Base-by-base conservation (phyloP, 164 flowering plant genomes). In the Akebia trifoliata region DNA sequence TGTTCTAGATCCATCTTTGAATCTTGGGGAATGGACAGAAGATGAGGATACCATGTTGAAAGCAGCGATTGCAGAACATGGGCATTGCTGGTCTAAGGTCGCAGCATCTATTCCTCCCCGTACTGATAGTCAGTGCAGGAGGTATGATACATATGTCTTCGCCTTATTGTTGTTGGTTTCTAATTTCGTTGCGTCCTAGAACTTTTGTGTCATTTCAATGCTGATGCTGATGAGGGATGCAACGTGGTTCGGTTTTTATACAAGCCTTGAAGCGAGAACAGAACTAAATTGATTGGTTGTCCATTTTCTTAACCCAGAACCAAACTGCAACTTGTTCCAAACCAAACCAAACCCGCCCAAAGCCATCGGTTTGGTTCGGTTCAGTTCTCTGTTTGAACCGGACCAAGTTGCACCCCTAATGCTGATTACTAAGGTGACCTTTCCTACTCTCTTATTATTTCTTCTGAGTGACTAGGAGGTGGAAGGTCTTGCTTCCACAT, bases 21-120 rank as follows among this genome's bases (percentile, higher is more conserved):
- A 78, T 20, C 38, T 62, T 61, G 76, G 55, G 49, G 49, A 58
- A 24, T 93, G 99, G 99, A 85, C 96, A 18, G 73, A 69, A 62
- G 94, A 86, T 60, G 99, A 93, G 74, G 96, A 87, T 72, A 55
- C 53, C 26, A 76, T 39, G 60, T 68, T 93, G 66, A 63, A 73
- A 65, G 78, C 56, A 42, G 95, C 90, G 32, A 71, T 87, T 35
- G 48, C 44, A 43, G 73, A 84, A 62, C 76, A 80, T 79, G 84
- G 86, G 39, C 56, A 80, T 70, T 70, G 84, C 79, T 93, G 99
- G 99, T 63, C 89, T 18, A 93, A 82, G 64, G 73, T 93, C 66
- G 96, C 99, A 55, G 70, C 81, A 55, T 56, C 71, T 66, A 61
- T 90, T 45, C 81, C 87, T 64, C 76, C 70, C 30, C 92, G 97